Base-by-base conservation (phyloP, 805 yeast genomes). In the Scheffersomyces stipitis region DNA sequence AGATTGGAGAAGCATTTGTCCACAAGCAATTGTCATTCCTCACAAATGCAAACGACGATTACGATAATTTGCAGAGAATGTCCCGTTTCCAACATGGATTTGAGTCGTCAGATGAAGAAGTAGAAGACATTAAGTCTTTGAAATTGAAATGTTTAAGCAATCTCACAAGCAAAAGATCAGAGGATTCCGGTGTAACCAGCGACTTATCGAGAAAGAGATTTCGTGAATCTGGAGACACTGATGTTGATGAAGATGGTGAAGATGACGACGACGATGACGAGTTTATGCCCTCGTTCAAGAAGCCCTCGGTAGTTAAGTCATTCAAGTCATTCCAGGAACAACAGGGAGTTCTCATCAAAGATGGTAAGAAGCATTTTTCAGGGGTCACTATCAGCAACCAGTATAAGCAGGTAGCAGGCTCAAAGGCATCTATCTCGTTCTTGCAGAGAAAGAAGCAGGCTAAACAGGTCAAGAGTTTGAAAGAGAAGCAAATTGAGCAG, bases 341-440 rank as follows among this genome's bases (percentile, higher is more conserved):
- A n/a, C 66, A 61, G 31, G 64, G 59, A 10, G 64, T 60, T 23
- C 68, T 61, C 37, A 65, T 66, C 37, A 73, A 66, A 26, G 73
- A 71, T 16, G 66, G 61, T 16, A 48, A 53, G 16, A 51, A 62
- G 4, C 44, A 40, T 13, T 69, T 69, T 42, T 52, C 64, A 15
- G 73, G 74, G 4, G 84, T 81, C 14, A 77, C 76, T 1, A 58
- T 78, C 4, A 69, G 78, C 30, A 75, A 74, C 23, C 69, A 73
- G 18, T 76, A 77, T 49, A 79, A 71, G 52, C 69, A 73, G 8
- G 81, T 78, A 1, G 68, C 78, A 1, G 76, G 82, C 5, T 62
- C 76, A 4, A 75, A 69, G 42, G 77, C 84, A 1, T 76, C 84
- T 6, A 73, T 84, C 44, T 73, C 82, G 31, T 74, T 73, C 37